Evolutionary conservation across 768 basidiomycete species (phyloP).

Genomic region (Kwoniella botswanensis): DNA sequence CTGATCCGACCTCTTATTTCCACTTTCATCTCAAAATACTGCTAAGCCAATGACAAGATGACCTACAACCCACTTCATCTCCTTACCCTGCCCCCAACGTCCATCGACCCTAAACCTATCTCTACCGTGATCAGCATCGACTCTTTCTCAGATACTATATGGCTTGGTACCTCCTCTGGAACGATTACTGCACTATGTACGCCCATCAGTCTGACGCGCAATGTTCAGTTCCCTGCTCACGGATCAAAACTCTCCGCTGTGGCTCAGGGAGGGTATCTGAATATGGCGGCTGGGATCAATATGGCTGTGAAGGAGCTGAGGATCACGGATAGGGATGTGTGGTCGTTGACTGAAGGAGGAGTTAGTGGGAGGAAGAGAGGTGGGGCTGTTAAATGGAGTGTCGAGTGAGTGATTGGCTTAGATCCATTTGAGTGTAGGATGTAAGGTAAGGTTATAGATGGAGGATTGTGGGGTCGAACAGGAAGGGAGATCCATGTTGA

Average conservation of each 20-base stretch:
- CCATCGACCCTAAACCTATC: conserved; percentile 61
- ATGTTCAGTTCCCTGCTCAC: conserved; percentile 55
- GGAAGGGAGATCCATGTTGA: too few species aligned
- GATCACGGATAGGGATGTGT: conserved; percentile 77
- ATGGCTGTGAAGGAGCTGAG: conserved; percentile 72
- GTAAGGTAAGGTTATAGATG: too few species aligned
- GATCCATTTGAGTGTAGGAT: neutral
- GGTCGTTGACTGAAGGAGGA: conserved; percentile 59
- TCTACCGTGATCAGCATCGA: conserved; percentile 81
- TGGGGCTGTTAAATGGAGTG: conserved; percentile 58
- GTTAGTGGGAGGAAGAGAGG: conserved; percentile 59
- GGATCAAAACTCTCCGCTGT: conserved; percentile 55
- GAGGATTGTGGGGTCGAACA: too few species aligned
- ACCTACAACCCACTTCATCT: conserved; percentile 56
- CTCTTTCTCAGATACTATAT: conserved; percentile 84
- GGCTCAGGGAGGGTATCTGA: neutral
- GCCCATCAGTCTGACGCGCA: conserved; percentile 52
- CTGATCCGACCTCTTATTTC: too few species aligned
- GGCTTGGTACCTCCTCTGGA: conserved; percentile 79
- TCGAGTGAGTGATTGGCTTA: conserved; percentile 44
- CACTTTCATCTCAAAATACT: too few species aligned
- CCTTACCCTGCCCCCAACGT: conserved; percentile 46
- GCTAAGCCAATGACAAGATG: conserved; percentile 18
- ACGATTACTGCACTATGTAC: conserved; percentile 70
- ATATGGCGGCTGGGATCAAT: conserved; percentile 45